Evolutionary conservation across 2,329 filamentous ascomycete species (phyloP).

Genomic region (Knufia fluminis): DNA sequence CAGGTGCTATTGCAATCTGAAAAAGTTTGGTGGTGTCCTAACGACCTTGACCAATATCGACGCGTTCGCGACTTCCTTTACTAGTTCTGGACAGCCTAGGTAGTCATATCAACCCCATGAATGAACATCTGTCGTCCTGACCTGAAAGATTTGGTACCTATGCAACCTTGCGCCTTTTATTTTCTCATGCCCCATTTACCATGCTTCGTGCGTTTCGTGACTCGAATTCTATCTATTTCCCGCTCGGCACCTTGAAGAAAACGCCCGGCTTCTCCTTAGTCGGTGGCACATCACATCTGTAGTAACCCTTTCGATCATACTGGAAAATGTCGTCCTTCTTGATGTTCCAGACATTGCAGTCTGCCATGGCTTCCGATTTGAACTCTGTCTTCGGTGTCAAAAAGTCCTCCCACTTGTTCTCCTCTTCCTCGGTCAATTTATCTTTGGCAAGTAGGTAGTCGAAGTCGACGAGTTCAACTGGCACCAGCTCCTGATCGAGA

Average conservation of each 20-base stretch:
- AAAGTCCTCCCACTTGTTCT: conserved; percentile 64
- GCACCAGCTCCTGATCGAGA: conserved; percentile 60
- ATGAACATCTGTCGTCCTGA: too few species aligned
- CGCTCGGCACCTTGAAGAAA: conserved; percentile 24
- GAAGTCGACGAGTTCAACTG: conserved; percentile 84
- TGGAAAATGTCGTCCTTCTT: conserved; percentile 81
- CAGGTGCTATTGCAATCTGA: too few species aligned
- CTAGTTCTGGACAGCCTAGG: too few species aligned
- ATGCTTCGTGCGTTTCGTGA: too few species aligned
- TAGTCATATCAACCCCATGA: too few species aligned
- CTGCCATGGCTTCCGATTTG: conserved; percentile 61
- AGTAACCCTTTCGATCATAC: conserved; percentile 80
- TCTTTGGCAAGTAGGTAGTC: conserved; percentile 95
- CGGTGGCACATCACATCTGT: conserved; percentile 56
- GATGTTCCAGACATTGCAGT: conserved; percentile 62
- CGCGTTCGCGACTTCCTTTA: too few species aligned
- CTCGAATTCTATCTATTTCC: conserved; percentile 17
- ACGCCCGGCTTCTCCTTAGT: conserved; percentile 16
- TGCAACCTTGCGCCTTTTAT: too few species aligned
- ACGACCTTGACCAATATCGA: too few species aligned
- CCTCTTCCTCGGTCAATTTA: conserved; percentile 68
- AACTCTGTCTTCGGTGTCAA: conserved; percentile 62
- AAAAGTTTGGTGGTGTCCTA: too few species aligned
- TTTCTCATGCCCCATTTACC: too few species aligned
- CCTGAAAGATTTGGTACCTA: too few species aligned